Percentiles rank a stretch among this genome's conserved stretches.
Evolutionary conservation across 495 filamentous ascomycete species (phyloP).

Genomic region (Cercophora samala): DNA sequence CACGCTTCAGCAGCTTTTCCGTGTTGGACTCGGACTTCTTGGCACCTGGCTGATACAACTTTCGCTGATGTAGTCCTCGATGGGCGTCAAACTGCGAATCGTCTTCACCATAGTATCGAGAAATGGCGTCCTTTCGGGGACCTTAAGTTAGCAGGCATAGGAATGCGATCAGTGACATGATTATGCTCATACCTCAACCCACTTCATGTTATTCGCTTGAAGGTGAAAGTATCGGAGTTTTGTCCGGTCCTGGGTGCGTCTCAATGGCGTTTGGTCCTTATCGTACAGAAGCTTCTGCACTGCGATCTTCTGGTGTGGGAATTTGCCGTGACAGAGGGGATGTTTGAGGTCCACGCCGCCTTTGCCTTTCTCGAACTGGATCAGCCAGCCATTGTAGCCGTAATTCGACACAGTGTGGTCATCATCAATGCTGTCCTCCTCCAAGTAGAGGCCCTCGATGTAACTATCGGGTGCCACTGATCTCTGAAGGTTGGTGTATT

Average conservation of each 20-base stretch:
- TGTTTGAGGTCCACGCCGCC: constrained; percentile 27
- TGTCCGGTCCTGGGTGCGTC: constrained; percentile 18
- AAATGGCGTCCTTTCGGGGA: constrained; percentile 23
- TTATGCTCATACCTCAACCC: constrained; percentile 19
- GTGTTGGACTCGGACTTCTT: constrained; percentile 27
- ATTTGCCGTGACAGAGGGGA: constrained; percentile 25
- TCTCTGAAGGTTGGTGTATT: constrained; percentile 15
- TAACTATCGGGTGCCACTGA: constrained; percentile 22
- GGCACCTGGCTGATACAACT: constrained; percentile 17
- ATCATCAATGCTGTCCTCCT: constrained; percentile 26
- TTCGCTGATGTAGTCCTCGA: constrained; percentile 16
- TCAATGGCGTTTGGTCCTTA: constrained; percentile 22
- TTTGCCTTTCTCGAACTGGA: constrained; percentile 25
- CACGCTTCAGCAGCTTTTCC: constrained; percentile 26
- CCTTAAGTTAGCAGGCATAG: not conserved
- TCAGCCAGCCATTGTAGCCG: constrained; percentile 32
- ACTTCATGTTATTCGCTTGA: constrained; percentile 33
- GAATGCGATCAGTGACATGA: too few relatives aligned
- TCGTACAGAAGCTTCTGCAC: constrained; percentile 28
- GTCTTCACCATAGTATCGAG: constrained; percentile 29
- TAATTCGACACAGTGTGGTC: constrained; percentile 25
- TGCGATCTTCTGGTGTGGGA: constrained; percentile 32
- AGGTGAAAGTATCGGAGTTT: constrained; percentile 32
- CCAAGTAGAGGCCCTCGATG: constrained; percentile 21
- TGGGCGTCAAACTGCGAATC: constrained; percentile 18